These are phyloP conservation scores for Termitomyces sp. DNA, from an alignment of 768 basidiomycete genomes.

Conservation along the genomic window DNA sequence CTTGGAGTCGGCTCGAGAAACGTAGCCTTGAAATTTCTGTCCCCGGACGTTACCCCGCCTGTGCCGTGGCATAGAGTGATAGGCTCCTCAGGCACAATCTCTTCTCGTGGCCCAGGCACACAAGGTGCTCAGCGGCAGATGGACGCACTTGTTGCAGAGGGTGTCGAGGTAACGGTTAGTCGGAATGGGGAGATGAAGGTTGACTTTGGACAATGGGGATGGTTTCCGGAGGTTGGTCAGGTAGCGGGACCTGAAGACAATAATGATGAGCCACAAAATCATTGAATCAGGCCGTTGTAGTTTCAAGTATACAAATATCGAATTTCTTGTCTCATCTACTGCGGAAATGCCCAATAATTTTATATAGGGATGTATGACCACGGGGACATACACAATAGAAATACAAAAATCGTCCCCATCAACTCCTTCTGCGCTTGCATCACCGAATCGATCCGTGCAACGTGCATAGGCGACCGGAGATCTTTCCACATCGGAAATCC, in stretches of 20 bases:
- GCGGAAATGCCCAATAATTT: not conserved
- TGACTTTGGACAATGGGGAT: conserved; percentile 52
- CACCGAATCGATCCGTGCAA: conserved; percentile 70
- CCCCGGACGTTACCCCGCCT: conserved; percentile 50
- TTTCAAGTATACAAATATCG: not conserved
- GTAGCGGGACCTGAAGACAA: not conserved
- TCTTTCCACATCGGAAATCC: conserved; percentile 53
- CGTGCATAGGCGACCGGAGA: conserved; percentile 54
- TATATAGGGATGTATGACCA: not conserved
- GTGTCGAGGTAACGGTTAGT: conserved; percentile 63
- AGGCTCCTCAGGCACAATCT: conserved; percentile 63
- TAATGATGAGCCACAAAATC: not conserved
- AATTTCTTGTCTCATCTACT: not conserved
- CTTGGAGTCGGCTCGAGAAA: not conserved
- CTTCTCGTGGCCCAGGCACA: conserved; percentile 81
- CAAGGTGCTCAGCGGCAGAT: conserved; percentile 71
- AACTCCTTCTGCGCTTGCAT: conserved; percentile 56
- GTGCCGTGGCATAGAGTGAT: conserved; percentile 84
- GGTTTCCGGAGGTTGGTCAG: conserved; percentile 47
- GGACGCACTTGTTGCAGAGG: conserved; percentile 72
- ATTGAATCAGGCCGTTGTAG: not conserved
- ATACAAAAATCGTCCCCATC: too few species aligned
- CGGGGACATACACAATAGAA: not conserved
- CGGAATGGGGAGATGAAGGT: conserved; percentile 55
- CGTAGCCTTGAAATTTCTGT: conserved; percentile 73